Evolutionary conservation across 225 moss, liverwort and hornwort genomes (phyloP).

Genomic region (Neckera pumila): DNA sequence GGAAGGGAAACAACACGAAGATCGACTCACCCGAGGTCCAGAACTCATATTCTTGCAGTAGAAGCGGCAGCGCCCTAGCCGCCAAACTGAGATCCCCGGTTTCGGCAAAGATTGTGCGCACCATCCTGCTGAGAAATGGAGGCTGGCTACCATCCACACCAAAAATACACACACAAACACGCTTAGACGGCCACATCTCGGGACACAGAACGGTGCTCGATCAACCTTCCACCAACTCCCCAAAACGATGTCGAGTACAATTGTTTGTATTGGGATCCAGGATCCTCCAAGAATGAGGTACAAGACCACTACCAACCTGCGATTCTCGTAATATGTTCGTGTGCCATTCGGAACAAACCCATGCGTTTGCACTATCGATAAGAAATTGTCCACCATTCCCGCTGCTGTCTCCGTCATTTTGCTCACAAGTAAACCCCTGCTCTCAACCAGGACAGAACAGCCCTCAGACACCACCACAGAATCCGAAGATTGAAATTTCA

Average conservation of each 20-base stretch:
- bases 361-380: conserved; percentile 36
- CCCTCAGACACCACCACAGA: not conserved
- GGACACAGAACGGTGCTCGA: not conserved
- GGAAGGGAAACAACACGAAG: not conserved
- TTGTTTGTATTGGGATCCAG: not conserved
- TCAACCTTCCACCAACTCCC: not conserved
- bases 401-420: conserved; percentile 63
- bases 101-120: conserved; percentile 38
- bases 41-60: conserved; percentile 42
- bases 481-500: not conserved
- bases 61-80: conserved; percentile 44
- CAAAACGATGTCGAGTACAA: not conserved
- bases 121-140: conserved; percentile 83
- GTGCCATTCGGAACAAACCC: conserved; percentile 90
- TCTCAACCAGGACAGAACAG: not conserved
- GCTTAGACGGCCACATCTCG: not conserved
- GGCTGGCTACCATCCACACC: conserved; percentile 55
- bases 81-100: conserved; percentile 42
- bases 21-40: conserved; percentile 39
- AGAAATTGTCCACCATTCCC: conserved; percentile 70
- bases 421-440: conserved; percentile 72
- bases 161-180: not conserved
- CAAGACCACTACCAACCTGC: conserved; percentile 31
- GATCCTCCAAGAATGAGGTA: not conserved
- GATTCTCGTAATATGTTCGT: conserved; percentile 74